A percentile compares a stretch with the other conserved stretches of the same genome.
phyloP scores from a whole-genome alignment of 1,284 basidiomycete genomes.

The Apiotrichum montevideense region DNA sequence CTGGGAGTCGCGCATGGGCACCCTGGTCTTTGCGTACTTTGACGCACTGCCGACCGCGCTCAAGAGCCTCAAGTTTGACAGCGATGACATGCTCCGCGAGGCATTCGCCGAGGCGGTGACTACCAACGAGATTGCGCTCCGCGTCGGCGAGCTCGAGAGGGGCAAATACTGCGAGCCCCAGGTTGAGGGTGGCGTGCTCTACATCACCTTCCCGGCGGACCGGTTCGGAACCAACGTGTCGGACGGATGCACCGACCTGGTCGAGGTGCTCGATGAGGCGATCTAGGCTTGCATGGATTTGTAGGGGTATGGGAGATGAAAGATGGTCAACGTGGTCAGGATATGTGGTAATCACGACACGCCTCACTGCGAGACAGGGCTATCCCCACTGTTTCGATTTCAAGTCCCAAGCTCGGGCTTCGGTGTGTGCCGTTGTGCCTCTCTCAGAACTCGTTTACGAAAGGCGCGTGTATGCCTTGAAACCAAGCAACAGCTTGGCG shows the following conservation, averaged over 20 bases:
- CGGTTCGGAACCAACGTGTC: neutral
- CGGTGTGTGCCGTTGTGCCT: too few relatives aligned
- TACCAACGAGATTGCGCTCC: constrained; percentile 1
- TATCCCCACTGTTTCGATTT: too few relatives aligned
- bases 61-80: neutral
- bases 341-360: too few relatives aligned
- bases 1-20: neutral
- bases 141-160: neutral
- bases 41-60: neutral
- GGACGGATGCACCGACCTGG: neutral
- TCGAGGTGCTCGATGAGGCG: neutral
- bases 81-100: constrained; percentile 9
- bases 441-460: too few relatives aligned
- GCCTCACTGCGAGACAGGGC: too few relatives aligned
- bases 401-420: too few relatives aligned
- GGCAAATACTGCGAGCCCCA: neutral
- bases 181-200: constrained; percentile 2
- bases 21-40: neutral
- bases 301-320: too few relatives aligned
- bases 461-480: too few relatives aligned
- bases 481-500: too few relatives aligned
- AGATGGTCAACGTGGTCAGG: too few relatives aligned
- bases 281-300: neutral
- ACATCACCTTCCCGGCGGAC: neutral
- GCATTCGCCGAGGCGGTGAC: constrained; percentile 5